Evolutionary conservation across 2,329 filamentous ascomycete species (phyloP), one percentile per base, ranked within the genome.

Genomic region (Xylaria sp.): DNA sequence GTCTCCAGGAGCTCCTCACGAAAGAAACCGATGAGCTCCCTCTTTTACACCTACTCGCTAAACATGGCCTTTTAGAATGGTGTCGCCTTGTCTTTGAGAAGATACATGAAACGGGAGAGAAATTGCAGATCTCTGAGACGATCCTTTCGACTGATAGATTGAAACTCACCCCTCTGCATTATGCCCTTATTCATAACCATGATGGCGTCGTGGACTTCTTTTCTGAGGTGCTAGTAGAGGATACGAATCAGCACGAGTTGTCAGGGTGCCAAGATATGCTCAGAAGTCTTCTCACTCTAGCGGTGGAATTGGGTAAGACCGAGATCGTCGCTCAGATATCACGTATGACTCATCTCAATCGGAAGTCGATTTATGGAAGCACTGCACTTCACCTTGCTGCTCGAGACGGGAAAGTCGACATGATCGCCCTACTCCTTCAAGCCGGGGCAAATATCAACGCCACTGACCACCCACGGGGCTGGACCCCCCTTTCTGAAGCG

Each of bases 401-500:
- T 18, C 73, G 70, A 46, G 48, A 68, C 7, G 74, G 75, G 1
- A 63, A 66, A 5, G 6, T 62, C 20, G 66, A 73, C 18, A 54
- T 66, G 10, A 57, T 74, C 3, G 46, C 74, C 34, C 37, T 65
- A 37, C 32, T 58, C 1, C 46, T 57, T 8, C 28, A 34, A 18
- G 56, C 50, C 13, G 55, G 56, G 20, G 57, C 51, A 23, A 46
- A 37, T 56, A n/a, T 78, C 34, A 67, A 80, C 56, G 39, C 61
- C 20, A 51, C 54, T 3, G 75, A 80, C 39, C 54, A 62, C 13
- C 63, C 72, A 1, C 69, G 71, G 37, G 76, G 76, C 3, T 80
- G 79, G 80, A 81, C 79, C 12, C 76, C 80, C 5, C 66, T 81
- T 28, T 77, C 79, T 46, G 70, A 76, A 60, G 77, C 79, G 37